Evolutionary conservation across 2,329 filamentous ascomycete species (phyloP).

Genomic region (Pleochaeta shiraiana): DNA sequence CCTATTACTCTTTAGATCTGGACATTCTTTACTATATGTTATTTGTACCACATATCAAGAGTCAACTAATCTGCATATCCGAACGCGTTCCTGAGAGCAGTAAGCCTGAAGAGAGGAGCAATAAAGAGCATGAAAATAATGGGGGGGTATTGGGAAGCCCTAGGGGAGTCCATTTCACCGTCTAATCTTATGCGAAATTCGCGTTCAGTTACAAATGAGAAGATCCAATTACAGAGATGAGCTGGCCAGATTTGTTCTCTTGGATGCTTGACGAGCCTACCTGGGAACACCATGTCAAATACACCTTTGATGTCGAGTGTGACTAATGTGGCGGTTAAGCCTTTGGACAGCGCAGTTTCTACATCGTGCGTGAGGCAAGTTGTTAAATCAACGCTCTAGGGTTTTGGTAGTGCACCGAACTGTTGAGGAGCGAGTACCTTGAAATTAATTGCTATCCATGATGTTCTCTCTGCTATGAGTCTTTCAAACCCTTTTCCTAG

Average conservation of each 20-base stretch:
- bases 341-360: neutral
- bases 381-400: neutral
- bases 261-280: neutral
- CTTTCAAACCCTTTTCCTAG: too few species aligned
- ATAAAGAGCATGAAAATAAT: too few species aligned
- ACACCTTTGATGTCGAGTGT: too few species aligned
- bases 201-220: too few species aligned
- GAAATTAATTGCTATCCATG: neutral
- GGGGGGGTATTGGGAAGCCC: too few species aligned
- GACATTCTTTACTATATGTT: too few species aligned
- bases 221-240: neutral
- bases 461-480: too few species aligned
- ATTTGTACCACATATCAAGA: too few species aligned
- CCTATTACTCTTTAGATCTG: too few species aligned
- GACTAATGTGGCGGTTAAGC: neutral
- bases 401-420: neutral
- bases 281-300: neutral
- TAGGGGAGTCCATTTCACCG: too few species aligned
- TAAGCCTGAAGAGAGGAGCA: too few species aligned
- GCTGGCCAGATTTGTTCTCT: neutral
- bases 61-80: neutral
- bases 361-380: neutral
- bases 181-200: too few species aligned
- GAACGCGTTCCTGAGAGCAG: neutral
- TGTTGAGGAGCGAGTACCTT: neutral